Percentiles rank a stretch among this genome's conserved stretches.
phyloP scores from a whole-genome alignment of 495 filamentous ascomycete genomes.

The Copromyces sp. region DNA sequence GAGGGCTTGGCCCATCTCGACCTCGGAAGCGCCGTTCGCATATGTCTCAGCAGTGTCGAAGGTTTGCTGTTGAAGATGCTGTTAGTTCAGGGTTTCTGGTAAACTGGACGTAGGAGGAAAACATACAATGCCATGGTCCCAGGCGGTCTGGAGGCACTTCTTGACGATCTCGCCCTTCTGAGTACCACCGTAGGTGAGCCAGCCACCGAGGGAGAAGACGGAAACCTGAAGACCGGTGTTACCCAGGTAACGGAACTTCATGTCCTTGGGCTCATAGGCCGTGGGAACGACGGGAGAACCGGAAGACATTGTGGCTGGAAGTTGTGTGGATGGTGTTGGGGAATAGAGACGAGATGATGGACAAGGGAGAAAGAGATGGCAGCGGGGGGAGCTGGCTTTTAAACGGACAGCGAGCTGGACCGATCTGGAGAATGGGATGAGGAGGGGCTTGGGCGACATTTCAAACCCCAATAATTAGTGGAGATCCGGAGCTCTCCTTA shows the following conservation, averaged over 20 bases:
- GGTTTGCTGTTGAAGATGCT: slow-evolving; percentile 24
- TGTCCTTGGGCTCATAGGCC: slow-evolving; percentile 42
- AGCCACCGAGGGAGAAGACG: slow-evolving; percentile 54
- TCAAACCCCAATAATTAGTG: neutral
- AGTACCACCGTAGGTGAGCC: slow-evolving; percentile 37
- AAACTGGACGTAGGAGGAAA: neutral
- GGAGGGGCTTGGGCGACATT: neutral
- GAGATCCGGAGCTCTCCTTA: neutral
- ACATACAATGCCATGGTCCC: slow-evolving; percentile 42
- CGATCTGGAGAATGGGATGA: neutral
- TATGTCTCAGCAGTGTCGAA: slow-evolving; percentile 59
- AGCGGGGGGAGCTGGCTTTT: neutral
- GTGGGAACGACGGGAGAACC: slow-evolving; percentile 22
- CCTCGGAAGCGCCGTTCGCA: slow-evolving; percentile 57
- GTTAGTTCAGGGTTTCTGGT: neutral
- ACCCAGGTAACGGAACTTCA: slow-evolving; percentile 62
- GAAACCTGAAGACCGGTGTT: slow-evolving; percentile 61
- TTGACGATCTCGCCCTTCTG: slow-evolving; percentile 35
- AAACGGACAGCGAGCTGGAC: neutral
- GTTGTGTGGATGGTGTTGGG: slow-evolving; percentile 9
- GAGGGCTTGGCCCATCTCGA: slow-evolving; percentile 64
- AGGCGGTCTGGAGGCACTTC: slow-evolving; percentile 36
- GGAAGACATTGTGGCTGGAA: slow-evolving; percentile 10
- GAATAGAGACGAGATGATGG: neutral
- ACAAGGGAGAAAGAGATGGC: neutral